Conservation (phyloP, 768 basidiomycete genomes). For the Ramaria rubella region DNA sequence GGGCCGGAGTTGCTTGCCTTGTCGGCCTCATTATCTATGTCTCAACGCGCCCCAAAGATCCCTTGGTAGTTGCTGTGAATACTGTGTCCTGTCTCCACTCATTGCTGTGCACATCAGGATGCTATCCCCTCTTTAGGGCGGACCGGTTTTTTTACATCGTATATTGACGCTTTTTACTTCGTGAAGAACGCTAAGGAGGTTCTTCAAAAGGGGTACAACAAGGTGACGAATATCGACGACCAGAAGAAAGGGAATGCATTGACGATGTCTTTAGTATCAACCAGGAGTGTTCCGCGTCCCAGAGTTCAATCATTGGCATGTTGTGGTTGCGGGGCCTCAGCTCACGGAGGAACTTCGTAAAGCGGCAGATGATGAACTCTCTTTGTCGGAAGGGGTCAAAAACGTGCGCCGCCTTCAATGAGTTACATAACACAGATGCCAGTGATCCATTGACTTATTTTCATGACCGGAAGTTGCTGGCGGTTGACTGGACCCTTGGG, state of each 20-base stretch:
- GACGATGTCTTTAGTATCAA: too few relatives aligned
- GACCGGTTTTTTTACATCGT: not conserved
- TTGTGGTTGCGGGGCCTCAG: too few relatives aligned
- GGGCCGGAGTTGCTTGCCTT: not conserved
- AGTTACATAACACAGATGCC: too few relatives aligned
- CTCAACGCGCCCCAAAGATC: not conserved
- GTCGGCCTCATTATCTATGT: not conserved
- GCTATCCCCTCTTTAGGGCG: not conserved
- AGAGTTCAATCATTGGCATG: too few relatives aligned
- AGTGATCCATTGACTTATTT: not conserved
- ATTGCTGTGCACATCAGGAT: not conserved
- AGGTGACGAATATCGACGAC: too few relatives aligned
- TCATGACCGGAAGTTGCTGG: slow-evolving; percentile 28
- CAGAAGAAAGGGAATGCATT: too few relatives aligned
- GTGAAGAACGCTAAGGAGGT: slow-evolving; percentile 15
- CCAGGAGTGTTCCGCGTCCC: too few relatives aligned
- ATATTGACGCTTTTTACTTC: slow-evolving; percentile 17
- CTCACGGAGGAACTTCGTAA: too few relatives aligned
- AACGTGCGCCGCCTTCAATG: slow-evolving; percentile 36
- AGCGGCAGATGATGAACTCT: slow-evolving; percentile 35
- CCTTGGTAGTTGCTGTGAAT: not conserved
- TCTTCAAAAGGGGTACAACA: slow-evolving; percentile 27
- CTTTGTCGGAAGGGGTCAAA: slow-evolving; percentile 22
- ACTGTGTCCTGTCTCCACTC: not conserved
- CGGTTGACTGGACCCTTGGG: slow-evolving; percentile 33